Base-by-base conservation (phyloP, 106 monocot species). In the Cymbidium sinense region DNA sequence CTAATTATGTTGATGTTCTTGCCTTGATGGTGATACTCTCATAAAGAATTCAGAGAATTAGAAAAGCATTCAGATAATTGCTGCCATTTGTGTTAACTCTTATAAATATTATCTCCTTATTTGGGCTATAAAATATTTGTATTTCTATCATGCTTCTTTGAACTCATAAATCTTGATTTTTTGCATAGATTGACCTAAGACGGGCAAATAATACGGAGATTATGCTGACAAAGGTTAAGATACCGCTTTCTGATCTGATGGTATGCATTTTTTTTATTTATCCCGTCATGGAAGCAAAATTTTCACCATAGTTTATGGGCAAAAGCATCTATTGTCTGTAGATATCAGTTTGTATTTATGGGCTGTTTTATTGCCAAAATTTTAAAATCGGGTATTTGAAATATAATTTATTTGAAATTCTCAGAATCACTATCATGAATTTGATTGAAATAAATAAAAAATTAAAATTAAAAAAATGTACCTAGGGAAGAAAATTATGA, bases 221-320 rank as follows among this genome's bases (percentile, higher is more conserved):
- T 17, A 76, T 76, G 76, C 76, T 76, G 30, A 76, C 76, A 52
- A 76, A 76, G 34, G 76, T 76, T 9, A 76, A 76, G 76, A 76
- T 76, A 44, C 76, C 76, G 15, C 33, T 76, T 51, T 8, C 76
- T 76, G 76, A 76, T 34, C 19, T 76, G 21, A 55, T 76, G 76
- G 76, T 76, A 76, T 34, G 75, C 50, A 50, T 31, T 41, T 47
- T 12, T 76, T 76, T 31, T 76, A 35, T 54, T 54, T 33, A 50
- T 21, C 18, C 3, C 13, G 30, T 71, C 21, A 8, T 69, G 69
- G 12, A 31, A 69, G 71, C 21, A 29, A 36, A 33, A 1, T 71
- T 71, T 71, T 36, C 23, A 71, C 34, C n/a, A 37, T 71, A 71
- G 20, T 18, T 33, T 71, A 27, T 75, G 10, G 18, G 21, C 29